Base-by-base conservation (phyloP, 2,329 filamentous ascomycete genomes). In the Fusarium sterilihyphosum region DNA sequence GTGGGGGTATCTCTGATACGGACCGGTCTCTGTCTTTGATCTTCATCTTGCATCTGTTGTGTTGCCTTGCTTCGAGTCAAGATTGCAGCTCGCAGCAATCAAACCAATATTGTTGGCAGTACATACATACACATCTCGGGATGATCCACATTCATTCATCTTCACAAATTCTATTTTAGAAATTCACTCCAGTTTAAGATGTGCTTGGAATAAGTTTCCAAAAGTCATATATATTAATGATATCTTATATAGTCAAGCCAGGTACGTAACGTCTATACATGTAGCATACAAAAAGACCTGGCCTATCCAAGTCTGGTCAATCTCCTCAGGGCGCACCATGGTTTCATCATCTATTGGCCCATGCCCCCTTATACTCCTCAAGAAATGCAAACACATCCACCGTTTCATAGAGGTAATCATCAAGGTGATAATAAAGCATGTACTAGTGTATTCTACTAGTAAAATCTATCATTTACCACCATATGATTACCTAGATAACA, bases 1-100 rank as follows among this genome's bases (percentile, higher is more conserved):
- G 67, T 70, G 67, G 67, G 67, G 67, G 67, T 63, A 63, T 63
- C 35, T 46, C 22, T 46, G 44, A 47, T 37, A 64, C 65, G 64
- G 67, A 43, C 67, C 65, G 67, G 67, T 68, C 58, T 61, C 29
- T 53, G 67, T 68, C 63, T 61, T 24, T 53, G 29, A 53, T 53
- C 46, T 41, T 61, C 43, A 24, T 38, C 47, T 43, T 57, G 60
- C 60, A 26, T 59, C 46, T 54, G 33, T 29, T 47, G 16, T 29
- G 18, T 38, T 49, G 16, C n/a, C 52, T 63, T 59, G 31, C 29
- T 61, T 56, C 16, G 16, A 29, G 24, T 40, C 35, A 41, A 18
- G 24, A 56, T n/a, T 56, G 24, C 52, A 56, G 35, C 52, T 40
- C 11, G 52, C 20, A 54, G 35, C 33, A 22, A 6, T 54, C 50